A percentile compares a stretch with the other conserved stretches of the same genome.
Evolutionary conservation across 495 filamentous ascomycete species (phyloP).

Genomic region (Delitschia confertaspora): DNA sequence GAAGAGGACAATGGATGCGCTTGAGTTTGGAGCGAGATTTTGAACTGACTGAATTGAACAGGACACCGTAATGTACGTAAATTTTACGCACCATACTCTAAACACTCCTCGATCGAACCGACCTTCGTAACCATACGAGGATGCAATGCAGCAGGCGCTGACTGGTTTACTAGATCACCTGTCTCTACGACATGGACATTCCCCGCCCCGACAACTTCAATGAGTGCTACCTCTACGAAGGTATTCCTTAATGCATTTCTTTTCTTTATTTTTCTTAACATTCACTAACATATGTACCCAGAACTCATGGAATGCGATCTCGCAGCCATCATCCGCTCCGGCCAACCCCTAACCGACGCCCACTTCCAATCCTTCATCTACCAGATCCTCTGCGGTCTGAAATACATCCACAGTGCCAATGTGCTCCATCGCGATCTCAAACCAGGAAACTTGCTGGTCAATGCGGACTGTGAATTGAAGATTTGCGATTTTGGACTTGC

Average conservation of each 20-base stretch:
- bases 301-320: conserved; percentile 99
- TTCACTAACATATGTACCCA: conserved; percentile 40
- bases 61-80: conserved; percentile 57
- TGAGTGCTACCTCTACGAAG: conserved; percentile 97
- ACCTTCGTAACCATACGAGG: neutral
- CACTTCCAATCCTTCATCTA: conserved; percentile 99
- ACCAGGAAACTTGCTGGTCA: conserved; percentile 91
- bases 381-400: conserved; percentile 94
- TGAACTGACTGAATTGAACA: conserved; percentile 28
- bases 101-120: conserved; percentile 3
- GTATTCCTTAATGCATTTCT: conserved; percentile 43
- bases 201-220: conserved; percentile 97
- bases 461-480: conserved; percentile 98
- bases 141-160: conserved; percentile 3
- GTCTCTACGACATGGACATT: conserved; percentile 99
- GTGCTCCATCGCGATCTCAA: conserved; percentile 97
- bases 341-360: conserved; percentile 95
- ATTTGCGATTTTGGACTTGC: conserved; percentile 98
- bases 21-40: neutral
- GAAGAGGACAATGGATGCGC: no score
- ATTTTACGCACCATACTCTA: conserved; percentile 2
- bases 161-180: conserved; percentile 66
- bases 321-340: conserved; percentile 94
- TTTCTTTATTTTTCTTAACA: no score
- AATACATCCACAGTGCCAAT: conserved; percentile 99